Base-by-base conservation (phyloP, 495 filamentous ascomycete genomes). In the Glutinoglossum americanum region DNA sequence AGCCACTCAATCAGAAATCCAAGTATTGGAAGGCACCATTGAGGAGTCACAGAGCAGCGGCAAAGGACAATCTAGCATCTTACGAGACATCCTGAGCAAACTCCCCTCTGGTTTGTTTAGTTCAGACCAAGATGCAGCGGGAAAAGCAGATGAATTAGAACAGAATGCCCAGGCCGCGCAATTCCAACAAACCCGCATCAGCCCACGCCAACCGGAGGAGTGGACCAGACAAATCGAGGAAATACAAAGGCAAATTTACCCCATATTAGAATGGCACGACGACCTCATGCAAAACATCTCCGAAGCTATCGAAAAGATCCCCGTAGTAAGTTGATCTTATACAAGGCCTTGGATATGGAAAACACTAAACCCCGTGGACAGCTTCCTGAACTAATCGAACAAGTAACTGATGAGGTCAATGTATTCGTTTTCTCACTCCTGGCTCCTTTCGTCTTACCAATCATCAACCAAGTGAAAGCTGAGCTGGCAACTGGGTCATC, bases 221-320 rank as follows among this genome's bases (percentile, higher is more conserved):
- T 88, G 81, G 69, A 82, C 84, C 10, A 62, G 58, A 13, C 80
- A 88, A 59, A 67, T 88, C 62, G 65, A 80, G 55, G 72, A 87
- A 61, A 69, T 84, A 26, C 79, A 80, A 58, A 72, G 75, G 62
- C 80, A 90, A 66, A 82, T 94, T 56, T 87, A 87, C 68, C 88
- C 89, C 3, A 80, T 85, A 54, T 78, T 94, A 48, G 78, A 92
- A 68, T 93, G 84, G 74, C 88, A 94, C 64, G 88, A 94, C 64
- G 77, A 89, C 35, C 72, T 93, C 30, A 82, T 94, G 76, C 78
- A 85, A 70, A 71, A 68, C 28, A 88, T 95, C 65, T 81, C 79
- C 28, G 68, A 83, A 62, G 76, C 84, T 7, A 82, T 94, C 55
- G 81, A 88, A 64, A 77, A 81, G 39, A 87, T 94, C 33, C 88